A percentile compares a stretch with the other conserved stretches of the same genome.
These are phyloP conservation scores for Cyberlindnera veronae DNA, from an alignment of 805 yeast species.

Conservation along the genomic window DNA sequence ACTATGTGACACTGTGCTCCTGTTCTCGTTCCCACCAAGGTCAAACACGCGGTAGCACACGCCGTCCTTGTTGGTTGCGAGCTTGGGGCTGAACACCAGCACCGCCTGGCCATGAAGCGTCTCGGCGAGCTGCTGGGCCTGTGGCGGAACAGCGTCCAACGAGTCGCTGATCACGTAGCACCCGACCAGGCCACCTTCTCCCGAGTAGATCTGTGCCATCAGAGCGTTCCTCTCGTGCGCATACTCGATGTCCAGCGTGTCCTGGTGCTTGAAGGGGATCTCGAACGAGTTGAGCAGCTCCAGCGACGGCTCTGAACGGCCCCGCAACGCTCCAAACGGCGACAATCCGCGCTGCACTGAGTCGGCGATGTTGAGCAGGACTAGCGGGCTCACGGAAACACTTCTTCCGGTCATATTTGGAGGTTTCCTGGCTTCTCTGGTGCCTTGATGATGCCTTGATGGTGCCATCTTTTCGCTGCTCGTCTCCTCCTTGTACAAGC, in stretches of 20 bases:
- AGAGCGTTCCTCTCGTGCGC: conserved; percentile 9
- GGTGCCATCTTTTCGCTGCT: too few relatives aligned
- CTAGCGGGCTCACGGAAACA: conserved; percentile 11
- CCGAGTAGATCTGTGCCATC: conserved; percentile 16
- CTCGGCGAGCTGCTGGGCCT: neutral
- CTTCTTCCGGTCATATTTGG: conserved; percentile 1
- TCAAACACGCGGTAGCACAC: conserved; percentile 10
- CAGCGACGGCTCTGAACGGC: conserved; percentile 7
- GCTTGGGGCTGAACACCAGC: conserved; percentile 11
- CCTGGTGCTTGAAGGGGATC: neutral
- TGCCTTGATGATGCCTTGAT: too few relatives aligned
- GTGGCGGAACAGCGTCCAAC: neutral
- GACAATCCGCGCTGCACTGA: conserved; percentile 13
- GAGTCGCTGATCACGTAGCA: conserved; percentile 10
- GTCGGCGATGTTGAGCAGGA: conserved; percentile 17
- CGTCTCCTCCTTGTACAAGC: too few relatives aligned
- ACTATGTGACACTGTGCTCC: conserved; percentile 1
- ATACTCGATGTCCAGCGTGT: conserved; percentile 3
- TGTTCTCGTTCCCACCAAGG: conserved; percentile 3
- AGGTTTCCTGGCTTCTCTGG: too few relatives aligned
- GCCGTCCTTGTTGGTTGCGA: conserved; percentile 11
- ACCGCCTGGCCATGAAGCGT: conserved; percentile 2
- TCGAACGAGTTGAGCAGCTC: conserved; percentile 15
- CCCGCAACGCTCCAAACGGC: conserved; percentile 13
- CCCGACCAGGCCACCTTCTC: conserved; percentile 15